Evolutionary conservation across 768 basidiomycete species (phyloP).

Genomic region (Hygrophorus russula): DNA sequence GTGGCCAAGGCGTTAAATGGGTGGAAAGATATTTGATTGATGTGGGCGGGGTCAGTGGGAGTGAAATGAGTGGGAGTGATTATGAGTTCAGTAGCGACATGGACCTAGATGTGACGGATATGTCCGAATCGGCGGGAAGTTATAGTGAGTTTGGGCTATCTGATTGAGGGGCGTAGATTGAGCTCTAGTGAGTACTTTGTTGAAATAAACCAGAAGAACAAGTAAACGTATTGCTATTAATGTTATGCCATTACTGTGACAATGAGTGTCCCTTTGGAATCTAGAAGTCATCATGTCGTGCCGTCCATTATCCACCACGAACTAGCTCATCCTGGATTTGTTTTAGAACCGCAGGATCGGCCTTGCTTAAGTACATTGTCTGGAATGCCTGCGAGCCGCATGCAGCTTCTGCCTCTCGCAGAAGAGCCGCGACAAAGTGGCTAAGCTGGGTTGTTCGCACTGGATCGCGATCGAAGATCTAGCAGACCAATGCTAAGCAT

Average conservation of each 20-base stretch:
- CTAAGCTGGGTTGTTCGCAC: constrained; percentile 60
- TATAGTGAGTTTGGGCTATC: constrained; percentile 37
- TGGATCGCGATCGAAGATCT: constrained; percentile 66
- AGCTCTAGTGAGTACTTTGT: neutral
- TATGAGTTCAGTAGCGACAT: constrained; percentile 43
- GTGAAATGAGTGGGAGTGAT: constrained; percentile 33
- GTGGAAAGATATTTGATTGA: constrained; percentile 51
- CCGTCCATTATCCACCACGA: constrained; percentile 5
- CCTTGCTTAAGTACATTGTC: constrained; percentile 43
- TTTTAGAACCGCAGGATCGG: constrained; percentile 64
- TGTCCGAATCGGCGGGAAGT: constrained; percentile 45
- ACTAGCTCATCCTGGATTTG: constrained; percentile 51
- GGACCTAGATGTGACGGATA: constrained; percentile 37
- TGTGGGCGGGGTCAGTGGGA: constrained; percentile 21
- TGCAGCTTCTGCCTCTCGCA: constrained; percentile 52
- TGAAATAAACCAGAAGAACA: neutral
- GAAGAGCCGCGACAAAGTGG: constrained; percentile 39
- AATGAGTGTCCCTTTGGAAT: too few relatives aligned
- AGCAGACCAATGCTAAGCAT: constrained; percentile 6
- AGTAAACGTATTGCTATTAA: neutral
- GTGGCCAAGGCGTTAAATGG: constrained; percentile 50
- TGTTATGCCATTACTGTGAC: neutral
- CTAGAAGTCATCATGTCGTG: neutral
- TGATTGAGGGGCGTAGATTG: constrained; percentile 15
- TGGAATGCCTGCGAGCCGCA: constrained; percentile 54